phyloP scores from a whole-genome alignment of 139 green algal species.

The Prasinococcaceae sp. region DNA sequence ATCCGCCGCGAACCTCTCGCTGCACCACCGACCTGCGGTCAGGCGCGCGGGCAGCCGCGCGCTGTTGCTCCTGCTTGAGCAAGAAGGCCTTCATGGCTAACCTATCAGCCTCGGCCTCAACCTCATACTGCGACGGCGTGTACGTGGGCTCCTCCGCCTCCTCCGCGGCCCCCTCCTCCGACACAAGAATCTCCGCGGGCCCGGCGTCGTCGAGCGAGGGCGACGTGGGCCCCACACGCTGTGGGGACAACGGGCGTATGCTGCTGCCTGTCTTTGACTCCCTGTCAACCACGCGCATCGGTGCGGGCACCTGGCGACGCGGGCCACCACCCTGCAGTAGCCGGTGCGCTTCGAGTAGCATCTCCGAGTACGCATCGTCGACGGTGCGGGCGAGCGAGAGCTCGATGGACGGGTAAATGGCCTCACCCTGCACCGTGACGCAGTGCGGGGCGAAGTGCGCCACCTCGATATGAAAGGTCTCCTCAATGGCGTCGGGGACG shows the following conservation, averaged over 20 bases:
- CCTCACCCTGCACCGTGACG: slow-evolving; percentile 43
- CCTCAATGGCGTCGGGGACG: slow-evolving; percentile 44
- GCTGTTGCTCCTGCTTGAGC: slow-evolving; percentile 7
- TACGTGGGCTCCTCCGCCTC: too few relatives aligned
- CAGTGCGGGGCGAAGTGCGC: slow-evolving; percentile 59
- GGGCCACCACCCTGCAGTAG: neutral
- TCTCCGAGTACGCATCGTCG: slow-evolving; percentile 23
- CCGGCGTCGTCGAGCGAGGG: too few relatives aligned
- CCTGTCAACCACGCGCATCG: too few relatives aligned
- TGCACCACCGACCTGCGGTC: too few relatives aligned
- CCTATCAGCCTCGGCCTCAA: slow-evolving; percentile 51
- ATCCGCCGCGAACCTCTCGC: too few relatives aligned
- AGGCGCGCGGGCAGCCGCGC: too few relatives aligned
- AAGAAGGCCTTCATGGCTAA: slow-evolving; percentile 33
- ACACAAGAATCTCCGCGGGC: too few relatives aligned
- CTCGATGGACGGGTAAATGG: slow-evolving; percentile 39
- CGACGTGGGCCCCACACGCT: too few relatives aligned
- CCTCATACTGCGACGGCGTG: slow-evolving; percentile 8
- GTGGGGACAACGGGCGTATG: too few relatives aligned
- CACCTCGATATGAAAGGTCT: slow-evolving; percentile 49
- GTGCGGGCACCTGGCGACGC: neutral
- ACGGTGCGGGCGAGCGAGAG: slow-evolving; percentile 38
- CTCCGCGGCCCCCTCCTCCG: too few relatives aligned
- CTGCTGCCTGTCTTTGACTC: too few relatives aligned
- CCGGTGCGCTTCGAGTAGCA: neutral